A percentile compares a stretch with the other conserved stretches of the same genome.
Conservation (phyloP, 2,329 filamentous ascomycete genomes). For the Zalaria sp. region DNA sequence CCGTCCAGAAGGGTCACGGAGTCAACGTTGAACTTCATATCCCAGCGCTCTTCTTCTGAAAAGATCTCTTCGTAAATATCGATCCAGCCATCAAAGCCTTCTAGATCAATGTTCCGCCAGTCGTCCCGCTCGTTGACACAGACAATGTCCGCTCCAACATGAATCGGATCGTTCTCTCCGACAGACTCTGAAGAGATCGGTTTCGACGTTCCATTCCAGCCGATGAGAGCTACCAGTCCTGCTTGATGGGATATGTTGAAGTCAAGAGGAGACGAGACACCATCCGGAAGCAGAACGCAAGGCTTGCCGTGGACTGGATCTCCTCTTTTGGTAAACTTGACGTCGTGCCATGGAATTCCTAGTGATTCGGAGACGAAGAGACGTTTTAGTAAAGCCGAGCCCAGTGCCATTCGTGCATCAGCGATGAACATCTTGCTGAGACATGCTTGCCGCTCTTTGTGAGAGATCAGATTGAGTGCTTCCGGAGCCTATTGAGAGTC, state of each 20-base stretch:
- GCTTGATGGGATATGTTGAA: conserved; percentile 75
- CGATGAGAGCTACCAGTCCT: conserved; percentile 56
- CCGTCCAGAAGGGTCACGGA: conserved; percentile 31
- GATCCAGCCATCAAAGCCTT: conserved; percentile 54
- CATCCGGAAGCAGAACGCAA: conserved; percentile 30
- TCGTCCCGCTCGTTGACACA: conserved; percentile 55
- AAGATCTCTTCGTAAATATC: conserved; percentile 62
- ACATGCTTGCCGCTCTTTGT: conserved; percentile 41
- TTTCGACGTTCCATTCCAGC: conserved; percentile 22
- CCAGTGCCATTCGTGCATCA: conserved; percentile 63
- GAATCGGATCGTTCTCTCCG: conserved; percentile 11
- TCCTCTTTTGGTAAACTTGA: conserved; percentile 41
- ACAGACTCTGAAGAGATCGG: no score
- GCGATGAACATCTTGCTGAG: conserved; percentile 34
- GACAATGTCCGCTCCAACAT: conserved; percentile 64
- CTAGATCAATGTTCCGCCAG: conserved; percentile 43
- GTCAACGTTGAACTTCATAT: conserved; percentile 43
- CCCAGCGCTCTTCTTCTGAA: conserved; percentile 43
- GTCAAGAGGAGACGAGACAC: conserved; percentile 30
- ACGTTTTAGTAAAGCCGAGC: conserved; percentile 60
- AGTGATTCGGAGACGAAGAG: conserved; percentile 48
- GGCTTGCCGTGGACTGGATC: conserved; percentile 36
- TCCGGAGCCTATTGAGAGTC: conserved; percentile 22
- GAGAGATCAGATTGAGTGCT: conserved; percentile 26
- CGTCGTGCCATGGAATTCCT: conserved; percentile 45